Conservation (phyloP, 225 moss, liverwort and hornwort species). For the Bryoerythrophyllum caledonicum region DNA sequence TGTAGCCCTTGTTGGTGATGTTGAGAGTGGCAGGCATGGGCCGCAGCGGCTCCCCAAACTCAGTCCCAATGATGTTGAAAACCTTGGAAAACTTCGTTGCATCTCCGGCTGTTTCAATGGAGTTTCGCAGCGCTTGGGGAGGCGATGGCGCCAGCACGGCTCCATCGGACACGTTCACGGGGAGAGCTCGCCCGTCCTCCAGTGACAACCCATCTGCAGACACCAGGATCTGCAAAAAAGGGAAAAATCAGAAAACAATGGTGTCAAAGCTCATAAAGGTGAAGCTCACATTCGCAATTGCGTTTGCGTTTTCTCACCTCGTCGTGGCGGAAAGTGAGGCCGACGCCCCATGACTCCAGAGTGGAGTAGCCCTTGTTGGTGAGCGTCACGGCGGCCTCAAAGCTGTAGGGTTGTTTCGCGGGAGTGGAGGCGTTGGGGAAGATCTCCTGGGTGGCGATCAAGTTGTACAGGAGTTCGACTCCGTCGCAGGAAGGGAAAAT, state of each 20-base stretch:
- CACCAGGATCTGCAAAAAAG: constrained; percentile 39
- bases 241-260: neutral
- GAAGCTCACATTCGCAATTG: neutral
- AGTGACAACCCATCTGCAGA: constrained; percentile 49
- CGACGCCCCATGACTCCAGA: constrained; percentile 56
- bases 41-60: constrained; percentile 53
- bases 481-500: constrained; percentile 33
- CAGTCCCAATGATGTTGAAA: constrained; percentile 55
- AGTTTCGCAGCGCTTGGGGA: constrained; percentile 48
- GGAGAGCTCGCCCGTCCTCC: constrained; percentile 47
- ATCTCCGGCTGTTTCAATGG: constrained; percentile 76
- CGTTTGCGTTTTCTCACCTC: constrained; percentile 35
- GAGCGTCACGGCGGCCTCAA: constrained; percentile 41
- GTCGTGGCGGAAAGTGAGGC: constrained; percentile 50
- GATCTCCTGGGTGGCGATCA: constrained; percentile 2
- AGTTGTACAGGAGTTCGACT: constrained; percentile 34
- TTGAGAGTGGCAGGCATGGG: constrained; percentile 62
- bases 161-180: constrained; percentile 53
- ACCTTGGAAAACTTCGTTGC: constrained; percentile 43
- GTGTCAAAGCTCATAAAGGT: too few relatives aligned
- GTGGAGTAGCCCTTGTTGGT: constrained; percentile 70
- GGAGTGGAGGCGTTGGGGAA: constrained; percentile 32
- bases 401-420: constrained; percentile 61
- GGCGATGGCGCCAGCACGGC: constrained; percentile 41
- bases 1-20: constrained; percentile 54